Percentiles rank a stretch among this genome's conserved stretches.
phyloP scores from a whole-genome alignment of 2,329 filamentous ascomycete species.

The Passalora sequoiae region DNA sequence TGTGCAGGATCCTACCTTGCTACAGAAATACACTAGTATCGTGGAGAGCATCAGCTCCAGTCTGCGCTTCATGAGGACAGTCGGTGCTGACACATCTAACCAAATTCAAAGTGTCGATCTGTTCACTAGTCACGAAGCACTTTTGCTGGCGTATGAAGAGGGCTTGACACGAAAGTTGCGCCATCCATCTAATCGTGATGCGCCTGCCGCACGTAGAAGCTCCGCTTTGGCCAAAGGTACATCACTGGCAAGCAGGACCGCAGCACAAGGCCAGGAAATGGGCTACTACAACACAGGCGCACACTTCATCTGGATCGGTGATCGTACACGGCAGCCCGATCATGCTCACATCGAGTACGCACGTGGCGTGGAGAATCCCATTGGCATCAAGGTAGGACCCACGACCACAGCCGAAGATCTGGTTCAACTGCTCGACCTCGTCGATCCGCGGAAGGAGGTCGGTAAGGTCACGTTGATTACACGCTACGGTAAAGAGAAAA shows the following conservation, averaged over 20 bases:
- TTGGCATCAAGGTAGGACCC: slow-evolving; percentile 93
- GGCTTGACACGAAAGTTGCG: slow-evolving; percentile 72
- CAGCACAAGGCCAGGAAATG: slow-evolving; percentile 35
- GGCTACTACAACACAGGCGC: slow-evolving; percentile 91
- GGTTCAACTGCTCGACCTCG: slow-evolving; percentile 69
- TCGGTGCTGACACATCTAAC: slow-evolving; percentile 79
- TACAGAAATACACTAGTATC: slow-evolving; percentile 78
- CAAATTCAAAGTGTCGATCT: slow-evolving; percentile 89
- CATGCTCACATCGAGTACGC: slow-evolving; percentile 97
- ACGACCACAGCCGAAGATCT: slow-evolving; percentile 74
- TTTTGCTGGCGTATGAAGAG: slow-evolving; percentile 92
- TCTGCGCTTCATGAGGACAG: slow-evolving; percentile 85
- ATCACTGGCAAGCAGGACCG: background rate
- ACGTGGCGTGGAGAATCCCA: slow-evolving; percentile 89
- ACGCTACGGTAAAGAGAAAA: slow-evolving; percentile 77
- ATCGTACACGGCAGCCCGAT: slow-evolving; percentile 88
- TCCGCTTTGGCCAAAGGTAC: background rate
- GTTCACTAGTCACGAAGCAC: slow-evolving; percentile 90
- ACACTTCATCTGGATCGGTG: slow-evolving; percentile 97
- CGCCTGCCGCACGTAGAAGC: slow-evolving; percentile 5
- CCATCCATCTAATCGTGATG: slow-evolving; percentile 50
- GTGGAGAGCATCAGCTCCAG: slow-evolving; percentile 78
- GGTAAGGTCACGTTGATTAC: slow-evolving; percentile 97
- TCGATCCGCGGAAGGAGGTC: slow-evolving; percentile 76
- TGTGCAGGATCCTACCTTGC: slow-evolving; percentile 75